Percentiles rank a stretch among this genome's conserved stretches.
Evolutionary conservation across 2,329 filamentous ascomycete genomes (phyloP).

Genomic region (Neonectria punicea): DNA sequence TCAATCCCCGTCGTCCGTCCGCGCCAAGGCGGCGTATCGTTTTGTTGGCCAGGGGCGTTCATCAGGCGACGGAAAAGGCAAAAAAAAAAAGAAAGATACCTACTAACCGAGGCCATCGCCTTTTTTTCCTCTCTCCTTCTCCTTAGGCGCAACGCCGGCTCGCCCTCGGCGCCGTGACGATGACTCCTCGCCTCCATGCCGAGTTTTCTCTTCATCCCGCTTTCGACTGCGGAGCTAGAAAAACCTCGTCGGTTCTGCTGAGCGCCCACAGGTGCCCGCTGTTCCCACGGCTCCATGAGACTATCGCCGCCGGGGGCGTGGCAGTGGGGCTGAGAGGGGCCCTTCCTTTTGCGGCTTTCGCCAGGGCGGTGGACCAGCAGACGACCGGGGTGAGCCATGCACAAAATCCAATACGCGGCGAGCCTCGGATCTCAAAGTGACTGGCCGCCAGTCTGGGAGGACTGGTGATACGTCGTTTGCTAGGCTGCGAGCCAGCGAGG

Average conservation of each 20-base stretch:
- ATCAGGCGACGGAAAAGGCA: neutral
- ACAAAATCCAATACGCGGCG: conserved; percentile 22
- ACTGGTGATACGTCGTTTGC: neutral
- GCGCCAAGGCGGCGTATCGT: conserved; percentile 7
- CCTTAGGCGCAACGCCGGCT: neutral
- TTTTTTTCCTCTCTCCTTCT: neutral
- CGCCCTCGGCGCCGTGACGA: neutral
- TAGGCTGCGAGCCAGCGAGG: neutral
- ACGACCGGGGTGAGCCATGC: conserved; percentile 37
- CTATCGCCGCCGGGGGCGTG: conserved; percentile 20
- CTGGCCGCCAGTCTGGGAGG: conserved; percentile 10
- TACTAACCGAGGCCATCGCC: neutral
- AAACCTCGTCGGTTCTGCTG: conserved; percentile 1
- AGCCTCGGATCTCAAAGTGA: conserved; percentile 14
- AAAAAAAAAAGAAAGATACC: neutral
- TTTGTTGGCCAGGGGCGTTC: neutral
- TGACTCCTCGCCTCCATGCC: conserved; percentile 2
- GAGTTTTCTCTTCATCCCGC: neutral
- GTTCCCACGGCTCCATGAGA: conserved; percentile 7
- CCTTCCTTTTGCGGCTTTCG: neutral
- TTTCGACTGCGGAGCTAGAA: neutral
- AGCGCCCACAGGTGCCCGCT: neutral
- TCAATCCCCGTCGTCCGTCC: neutral
- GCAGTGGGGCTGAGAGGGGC: neutral
- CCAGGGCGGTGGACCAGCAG: conserved; percentile 5